Base-by-base conservation (phyloP, 2,329 filamentous ascomycete species). In the Botryotinia globosa region DNA sequence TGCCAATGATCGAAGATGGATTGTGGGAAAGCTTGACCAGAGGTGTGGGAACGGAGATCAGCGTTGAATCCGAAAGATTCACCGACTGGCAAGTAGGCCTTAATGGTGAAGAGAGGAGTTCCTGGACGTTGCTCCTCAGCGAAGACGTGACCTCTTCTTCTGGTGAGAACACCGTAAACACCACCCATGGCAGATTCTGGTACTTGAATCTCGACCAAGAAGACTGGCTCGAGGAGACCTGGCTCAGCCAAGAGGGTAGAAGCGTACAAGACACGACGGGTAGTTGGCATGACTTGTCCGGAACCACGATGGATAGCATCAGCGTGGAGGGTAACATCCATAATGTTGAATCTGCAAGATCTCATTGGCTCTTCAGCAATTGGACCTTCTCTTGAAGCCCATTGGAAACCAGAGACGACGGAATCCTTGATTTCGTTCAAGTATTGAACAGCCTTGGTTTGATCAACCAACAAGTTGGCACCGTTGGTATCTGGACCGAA, bases 351-450 rank as follows among this genome's bases (percentile, higher is more conserved):
- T 87, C 96, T 94, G 85, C 97, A 85, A 79, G 91, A 91, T 84
- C 96, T 93, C 94, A 99, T 95, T 81, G 96, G 96, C 91, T 99
- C 96, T 87, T 99, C 96, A 80, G 92, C 94, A 83, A 99, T 86
- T 81, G 96, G 96, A 88, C 96, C 96, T 90, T 99, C 96, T 83
- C 95, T 92, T 81, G 93, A 94, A 79, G 96, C 96, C 96, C 96
- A 99, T 87, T 99, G 96, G 94, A 99, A 99, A 91, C 96, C 96
- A 80, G 96, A 98, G 83, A 98, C 94, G 80, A 98, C 92, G 75
- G 95, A 98, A 84, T 99, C 96, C 93, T 99, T 99, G 91, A 99
- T 99, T 93, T 99, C 96, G 88, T 94, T 96, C 83, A 99, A 90
- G 91, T 98, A 99, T 89, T 99, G 96, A 79, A 99, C 96, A 81